A percentile compares a stretch with the other conserved stretches of the same genome.
Conservation (phyloP, 306 rosid species). For the Quercus dentata region DNA sequence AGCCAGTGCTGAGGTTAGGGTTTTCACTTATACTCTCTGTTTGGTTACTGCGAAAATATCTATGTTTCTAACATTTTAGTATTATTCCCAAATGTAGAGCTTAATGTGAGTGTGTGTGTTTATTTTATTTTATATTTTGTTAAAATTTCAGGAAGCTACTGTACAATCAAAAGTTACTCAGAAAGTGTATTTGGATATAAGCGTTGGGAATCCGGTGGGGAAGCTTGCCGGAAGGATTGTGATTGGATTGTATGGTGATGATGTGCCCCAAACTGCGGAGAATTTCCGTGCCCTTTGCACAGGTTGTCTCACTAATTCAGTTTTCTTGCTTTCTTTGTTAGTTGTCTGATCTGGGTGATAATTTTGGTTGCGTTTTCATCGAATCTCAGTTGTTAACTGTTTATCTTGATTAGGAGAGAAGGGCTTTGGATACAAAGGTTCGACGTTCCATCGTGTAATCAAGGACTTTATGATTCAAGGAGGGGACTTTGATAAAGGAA, state of each 20-base stretch:
- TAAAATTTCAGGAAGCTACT: conserved; percentile 34
- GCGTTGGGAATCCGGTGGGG: conserved; percentile 94
- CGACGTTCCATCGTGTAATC: conserved; percentile 84
- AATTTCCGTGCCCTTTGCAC: conserved; percentile 97
- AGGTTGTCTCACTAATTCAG: conserved; percentile 31
- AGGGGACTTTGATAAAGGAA: conserved; percentile 92
- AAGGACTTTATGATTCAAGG: conserved; percentile 99
- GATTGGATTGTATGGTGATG: conserved; percentile 92
- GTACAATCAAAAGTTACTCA: conserved; percentile 77
- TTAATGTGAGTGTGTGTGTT: not conserved
- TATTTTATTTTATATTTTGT: not conserved
- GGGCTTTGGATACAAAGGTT: conserved; percentile 88
- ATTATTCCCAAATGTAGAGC: not conserved
- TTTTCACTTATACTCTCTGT: not conserved
- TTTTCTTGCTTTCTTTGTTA: not conserved
- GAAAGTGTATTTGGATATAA: conserved; percentile 79
- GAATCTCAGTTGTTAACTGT: not conserved
- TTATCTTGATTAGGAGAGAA: conserved; percentile 64
- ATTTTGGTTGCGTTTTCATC: not conserved
- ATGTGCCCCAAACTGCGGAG: conserved; percentile 89
- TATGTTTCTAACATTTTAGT: not conserved
- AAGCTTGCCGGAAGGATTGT: conserved; percentile 84
- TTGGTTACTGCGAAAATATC: not conserved
- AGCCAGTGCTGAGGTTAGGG: conserved; percentile 51
- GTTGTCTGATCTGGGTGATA: not conserved